phyloP scores from a whole-genome alignment of 2,329 filamentous ascomycete species.

The Beauveria brongniartii region DNA sequence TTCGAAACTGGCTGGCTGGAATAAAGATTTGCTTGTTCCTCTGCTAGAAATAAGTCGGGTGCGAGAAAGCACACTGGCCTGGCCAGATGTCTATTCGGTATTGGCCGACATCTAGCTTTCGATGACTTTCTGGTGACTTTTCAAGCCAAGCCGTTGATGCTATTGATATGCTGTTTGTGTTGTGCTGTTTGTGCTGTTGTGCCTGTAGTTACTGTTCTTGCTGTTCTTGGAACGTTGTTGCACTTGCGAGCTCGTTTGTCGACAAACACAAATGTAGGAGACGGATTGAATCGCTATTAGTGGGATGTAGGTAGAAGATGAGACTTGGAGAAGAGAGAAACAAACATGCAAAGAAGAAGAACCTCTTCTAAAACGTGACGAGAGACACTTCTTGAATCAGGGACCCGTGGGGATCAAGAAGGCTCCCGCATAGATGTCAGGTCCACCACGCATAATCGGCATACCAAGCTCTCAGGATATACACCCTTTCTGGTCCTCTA shows the following conservation, averaged over 20 bases:
- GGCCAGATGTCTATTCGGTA: conserved; percentile 7
- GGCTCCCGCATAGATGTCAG: background rate
- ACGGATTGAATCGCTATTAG: background rate
- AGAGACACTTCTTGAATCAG: conserved; percentile 5
- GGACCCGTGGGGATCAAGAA: conserved; percentile 1
- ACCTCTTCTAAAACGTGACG: background rate
- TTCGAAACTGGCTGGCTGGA: too few species aligned
- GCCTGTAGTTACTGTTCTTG: background rate
- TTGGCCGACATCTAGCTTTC: conserved; percentile 1
- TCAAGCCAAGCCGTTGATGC: too few species aligned
- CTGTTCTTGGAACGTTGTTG: background rate
- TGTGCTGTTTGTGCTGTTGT: background rate
- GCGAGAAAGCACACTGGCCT: conserved; percentile 1
- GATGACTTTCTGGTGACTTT: background rate
- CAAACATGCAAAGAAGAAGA: background rate
- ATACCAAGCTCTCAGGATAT: conserved; percentile 3
- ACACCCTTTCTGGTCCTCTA: background rate
- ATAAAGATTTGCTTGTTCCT: background rate
- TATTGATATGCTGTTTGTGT: too few species aligned
- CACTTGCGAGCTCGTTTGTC: background rate
- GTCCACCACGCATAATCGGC: conserved; percentile 8
- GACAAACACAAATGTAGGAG: background rate
- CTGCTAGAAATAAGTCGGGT: background rate
- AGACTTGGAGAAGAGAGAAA: background rate
- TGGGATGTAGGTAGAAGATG: background rate